Evolutionary conservation across 108 stramenopile genomes (phyloP), one percentile per base, ranked within the genome.

Genomic region (Mediolabrus comicus): DNA sequence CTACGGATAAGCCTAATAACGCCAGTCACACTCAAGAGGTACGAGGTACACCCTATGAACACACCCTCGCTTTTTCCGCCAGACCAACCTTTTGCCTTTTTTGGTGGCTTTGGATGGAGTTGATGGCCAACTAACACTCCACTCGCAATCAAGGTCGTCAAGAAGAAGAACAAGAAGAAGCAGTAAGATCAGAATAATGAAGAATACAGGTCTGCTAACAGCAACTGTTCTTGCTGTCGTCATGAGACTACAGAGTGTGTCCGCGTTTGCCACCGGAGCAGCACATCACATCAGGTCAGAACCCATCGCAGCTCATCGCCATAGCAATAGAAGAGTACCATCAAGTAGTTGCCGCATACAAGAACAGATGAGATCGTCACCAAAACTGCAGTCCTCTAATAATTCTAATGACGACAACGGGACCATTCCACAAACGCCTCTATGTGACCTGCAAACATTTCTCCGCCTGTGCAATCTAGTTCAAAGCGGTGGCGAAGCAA

Each of bases 371-470:
- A 39, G 13, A 39, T 39, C 14, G n/a, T 12, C 11, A 0, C n/a
- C 12, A 39, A n/a, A n/a, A n/a, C 10, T 39, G 10, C 38, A 39
- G 3, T 12, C 38, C 14, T n/a, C 14, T n/a, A 39, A 39, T 39
- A 39, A 39, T 39, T 14, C 38, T n/a, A 0, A 39, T 10, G 10
- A 11, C 3, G 38, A 39, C 12, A 39, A 39, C n/a, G 38, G n/a
- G 3, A 39, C 38, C n/a, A 39, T n/a, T n/a, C 3, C 13, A n/a
- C 53, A 55, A 55, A 46, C 60, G n/a, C 60, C 60, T 13, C 60
- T 62, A 30, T 46, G 35, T 12, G 60, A 62, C 41, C 13, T 62
- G 14, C 60, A 62, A 52, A 62, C 60, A 25, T 62, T 62, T 25
- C 60, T 62, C 39, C 24, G 41, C 8, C 60, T 62, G 4, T 43